Evolutionary conservation across 495 filamentous ascomycete species (phyloP).

Genomic region (Penicillium waksmanii): DNA sequence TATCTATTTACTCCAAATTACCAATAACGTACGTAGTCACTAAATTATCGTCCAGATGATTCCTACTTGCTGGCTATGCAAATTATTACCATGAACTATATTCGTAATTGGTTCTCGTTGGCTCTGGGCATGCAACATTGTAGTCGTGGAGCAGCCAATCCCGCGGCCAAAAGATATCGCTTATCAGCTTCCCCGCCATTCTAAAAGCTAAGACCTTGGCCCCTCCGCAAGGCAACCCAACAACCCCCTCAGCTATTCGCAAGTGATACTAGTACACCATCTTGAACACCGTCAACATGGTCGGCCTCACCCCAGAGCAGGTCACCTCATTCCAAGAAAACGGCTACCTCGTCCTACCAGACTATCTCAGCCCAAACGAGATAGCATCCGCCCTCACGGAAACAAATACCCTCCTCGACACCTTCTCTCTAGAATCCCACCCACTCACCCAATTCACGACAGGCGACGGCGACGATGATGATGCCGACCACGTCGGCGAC

Average conservation of each 20-base stretch:
- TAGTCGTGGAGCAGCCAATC: not conserved
- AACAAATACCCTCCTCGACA: slow-evolving; percentile 72
- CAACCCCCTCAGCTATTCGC: not conserved
- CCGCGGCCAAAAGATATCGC: slow-evolving; percentile 5
- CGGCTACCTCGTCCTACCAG: slow-evolving; percentile 87
- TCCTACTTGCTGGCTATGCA: no score
- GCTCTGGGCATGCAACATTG: no score
- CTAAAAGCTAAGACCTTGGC: not conserved
- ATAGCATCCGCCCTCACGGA: slow-evolving; percentile 71
- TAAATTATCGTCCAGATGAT: no score
- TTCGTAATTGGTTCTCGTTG: no score
- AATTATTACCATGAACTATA: no score
- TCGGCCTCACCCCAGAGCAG: slow-evolving; percentile 72
- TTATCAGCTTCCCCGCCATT: slow-evolving; percentile 19
- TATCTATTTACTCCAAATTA: not conserved
- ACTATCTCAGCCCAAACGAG: slow-evolving; percentile 68
- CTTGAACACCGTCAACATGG: slow-evolving; percentile 24
- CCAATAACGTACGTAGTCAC: no score
- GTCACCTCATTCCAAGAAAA: slow-evolving; percentile 72
- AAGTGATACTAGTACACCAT: not conserved
- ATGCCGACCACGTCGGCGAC: slow-evolving; percentile 77
- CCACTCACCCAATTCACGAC: slow-evolving; percentile 93
- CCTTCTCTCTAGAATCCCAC: slow-evolving; percentile 76
- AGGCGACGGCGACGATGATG: slow-evolving; percentile 66
- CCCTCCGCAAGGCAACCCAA: not conserved